phyloP scores from a whole-genome alignment of 116 monocot species.

The Cymodocea nodosa region DNA sequence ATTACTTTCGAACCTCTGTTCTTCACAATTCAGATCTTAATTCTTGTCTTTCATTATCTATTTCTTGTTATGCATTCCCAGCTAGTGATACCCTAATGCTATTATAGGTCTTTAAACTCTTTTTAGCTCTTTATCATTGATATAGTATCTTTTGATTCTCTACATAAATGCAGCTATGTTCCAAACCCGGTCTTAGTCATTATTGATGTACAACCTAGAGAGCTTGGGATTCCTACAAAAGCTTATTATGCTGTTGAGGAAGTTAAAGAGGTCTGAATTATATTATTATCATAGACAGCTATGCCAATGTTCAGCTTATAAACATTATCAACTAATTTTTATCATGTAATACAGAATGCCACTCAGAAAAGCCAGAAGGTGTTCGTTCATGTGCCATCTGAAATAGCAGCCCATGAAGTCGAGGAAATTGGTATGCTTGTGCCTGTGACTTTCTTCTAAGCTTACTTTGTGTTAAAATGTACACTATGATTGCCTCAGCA shows the following conservation, averaged over 20 bases:
- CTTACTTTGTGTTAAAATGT: background rate
- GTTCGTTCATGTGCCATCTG: constrained; percentile 94
- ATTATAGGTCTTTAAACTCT: too few relatives aligned
- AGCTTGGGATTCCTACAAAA: constrained; percentile 91
- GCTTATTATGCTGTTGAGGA: constrained; percentile 97
- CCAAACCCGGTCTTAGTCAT: constrained; percentile 90
- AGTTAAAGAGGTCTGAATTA: constrained; percentile 73
- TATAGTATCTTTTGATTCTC: background rate
- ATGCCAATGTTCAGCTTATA: too few relatives aligned
- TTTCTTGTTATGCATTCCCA: too few relatives aligned
- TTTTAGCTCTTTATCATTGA: background rate
- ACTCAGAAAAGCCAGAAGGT: constrained; percentile 97
- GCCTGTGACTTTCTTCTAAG: background rate
- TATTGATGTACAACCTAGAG: constrained; percentile 95
- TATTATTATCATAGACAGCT: too few relatives aligned
- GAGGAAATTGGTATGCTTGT: constrained; percentile 74
- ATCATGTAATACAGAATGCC: constrained; percentile 50
- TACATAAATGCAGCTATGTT: constrained; percentile 55
- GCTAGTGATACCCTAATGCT: too few relatives aligned
- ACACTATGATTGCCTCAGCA: background rate
- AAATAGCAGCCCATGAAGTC: constrained; percentile 99
- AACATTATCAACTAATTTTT: background rate
- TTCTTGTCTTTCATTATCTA: too few relatives aligned
- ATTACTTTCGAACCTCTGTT: too few relatives aligned
- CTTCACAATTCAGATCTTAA: too few relatives aligned